Conservation (phyloP, 2,329 filamentous ascomycete species). For the Cordyceps fumosorosea region DNA sequence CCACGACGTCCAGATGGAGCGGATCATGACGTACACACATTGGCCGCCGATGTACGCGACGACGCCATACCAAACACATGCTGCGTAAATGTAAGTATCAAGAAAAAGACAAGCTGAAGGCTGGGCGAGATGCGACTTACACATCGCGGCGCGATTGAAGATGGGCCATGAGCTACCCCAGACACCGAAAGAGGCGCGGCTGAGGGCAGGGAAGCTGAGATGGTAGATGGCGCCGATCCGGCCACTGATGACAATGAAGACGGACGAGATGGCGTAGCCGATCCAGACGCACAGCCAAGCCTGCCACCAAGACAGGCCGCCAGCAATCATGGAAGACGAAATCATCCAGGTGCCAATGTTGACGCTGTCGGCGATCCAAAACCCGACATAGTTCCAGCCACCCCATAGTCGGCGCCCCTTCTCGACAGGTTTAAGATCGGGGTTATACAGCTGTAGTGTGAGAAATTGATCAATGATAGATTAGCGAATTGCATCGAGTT, state of each 20-base stretch:
- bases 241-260: conserved; percentile 71
- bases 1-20: conserved; percentile 71
- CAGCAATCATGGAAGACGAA: conserved; percentile 71
- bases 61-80: conserved; percentile 83
- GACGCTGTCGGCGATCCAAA: conserved; percentile 80
- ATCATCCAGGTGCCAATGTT: conserved; percentile 97
- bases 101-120: background rate
- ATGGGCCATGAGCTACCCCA: conserved; percentile 88
- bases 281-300: conserved; percentile 84
- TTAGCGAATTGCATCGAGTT: conserved; percentile 1
- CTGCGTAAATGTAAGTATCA: conserved; percentile 25
- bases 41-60: conserved; percentile 78
- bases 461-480: background rate
- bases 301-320: conserved; percentile 84
- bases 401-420: conserved; percentile 75
- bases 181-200: conserved; percentile 74
- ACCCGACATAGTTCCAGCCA: conserved; percentile 80
- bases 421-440: conserved; percentile 77
- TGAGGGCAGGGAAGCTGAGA: conserved; percentile 79
- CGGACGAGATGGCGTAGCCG: conserved; percentile 70
- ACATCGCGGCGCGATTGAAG: conserved; percentile 80
- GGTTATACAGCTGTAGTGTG: conserved; percentile 59
- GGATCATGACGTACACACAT: conserved; percentile 85
- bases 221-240: conserved; percentile 83
- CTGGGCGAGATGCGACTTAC: conserved; percentile 25